A percentile compares a stretch with the other conserved stretches of the same genome.
These are phyloP conservation scores for Pichia pseudocactophila DNA, from an alignment of 805 yeast species.

Conservation along the genomic window DNA sequence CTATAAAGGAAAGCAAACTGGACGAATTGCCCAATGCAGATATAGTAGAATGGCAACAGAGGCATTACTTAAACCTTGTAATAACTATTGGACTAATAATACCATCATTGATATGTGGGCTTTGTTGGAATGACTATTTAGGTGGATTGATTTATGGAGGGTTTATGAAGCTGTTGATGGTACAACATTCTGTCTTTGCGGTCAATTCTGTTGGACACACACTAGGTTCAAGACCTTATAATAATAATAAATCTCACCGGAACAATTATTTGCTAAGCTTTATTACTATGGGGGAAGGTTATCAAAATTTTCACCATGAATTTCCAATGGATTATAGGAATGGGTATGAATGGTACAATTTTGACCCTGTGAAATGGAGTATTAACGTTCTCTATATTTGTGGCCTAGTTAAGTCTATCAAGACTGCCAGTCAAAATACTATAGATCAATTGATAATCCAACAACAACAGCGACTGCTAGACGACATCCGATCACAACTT, in stretches of 20 bases:
- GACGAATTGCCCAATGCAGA: conserved; percentile 57
- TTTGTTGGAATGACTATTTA: conserved; percentile 59
- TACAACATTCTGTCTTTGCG: conserved; percentile 73
- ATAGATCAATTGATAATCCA: conserved; percentile 65
- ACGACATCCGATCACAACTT: conserved; percentile 63
- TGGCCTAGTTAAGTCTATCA: conserved; percentile 52
- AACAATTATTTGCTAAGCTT: conserved; percentile 56
- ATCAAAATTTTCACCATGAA: conserved; percentile 91
- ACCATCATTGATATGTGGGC: conserved; percentile 60
- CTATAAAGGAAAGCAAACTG: conserved; percentile 34
- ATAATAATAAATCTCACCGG: conserved; percentile 63
- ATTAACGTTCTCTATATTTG: conserved; percentile 42
- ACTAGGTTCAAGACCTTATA: conserved; percentile 65
- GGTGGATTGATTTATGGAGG: conserved; percentile 84
- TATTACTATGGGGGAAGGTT: conserved; percentile 82
- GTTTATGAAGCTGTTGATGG: conserved; percentile 53
- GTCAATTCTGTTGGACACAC: conserved; percentile 81
- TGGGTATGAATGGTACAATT: conserved; percentile 60
- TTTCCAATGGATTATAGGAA: conserved; percentile 86
- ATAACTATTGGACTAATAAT: conserved; percentile 37
- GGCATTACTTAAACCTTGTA: conserved; percentile 54
- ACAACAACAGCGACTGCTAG: conserved; percentile 76
- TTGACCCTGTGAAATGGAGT: conserved; percentile 83
- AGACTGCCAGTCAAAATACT: conserved; percentile 47
- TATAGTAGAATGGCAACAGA: conserved; percentile 59